These are phyloP conservation scores for Rhodamnia rubescens DNA, from an alignment of 345 rosid genomes.

Conservation along the genomic window DNA sequence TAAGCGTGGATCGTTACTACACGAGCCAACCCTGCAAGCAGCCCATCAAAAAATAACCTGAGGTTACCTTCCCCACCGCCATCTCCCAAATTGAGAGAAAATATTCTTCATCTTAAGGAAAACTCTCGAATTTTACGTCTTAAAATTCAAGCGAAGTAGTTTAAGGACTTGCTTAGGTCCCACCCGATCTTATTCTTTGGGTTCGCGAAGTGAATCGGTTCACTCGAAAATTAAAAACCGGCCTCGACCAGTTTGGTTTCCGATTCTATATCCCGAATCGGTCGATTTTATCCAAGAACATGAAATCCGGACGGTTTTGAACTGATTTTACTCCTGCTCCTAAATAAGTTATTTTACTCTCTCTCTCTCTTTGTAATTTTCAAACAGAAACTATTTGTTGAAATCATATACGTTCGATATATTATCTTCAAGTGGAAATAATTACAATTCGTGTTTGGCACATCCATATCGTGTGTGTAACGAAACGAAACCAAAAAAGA, in stretches of 20 bases:
- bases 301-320: neutral
- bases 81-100: too few species aligned
- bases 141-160: too few species aligned
- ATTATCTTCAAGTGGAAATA: neutral
- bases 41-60: too few species aligned
- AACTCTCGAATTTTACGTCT: too few species aligned
- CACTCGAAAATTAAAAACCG: neutral
- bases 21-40: too few species aligned
- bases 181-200: neutral
- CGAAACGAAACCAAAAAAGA: neutral
- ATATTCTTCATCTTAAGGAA: too few species aligned
- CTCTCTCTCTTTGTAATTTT: neutral
- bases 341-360: neutral
- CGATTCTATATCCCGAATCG: neutral
- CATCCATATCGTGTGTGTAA: neutral
- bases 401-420: neutral
- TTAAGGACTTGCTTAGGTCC: too few species aligned
- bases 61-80: too few species aligned
- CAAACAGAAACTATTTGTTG: rapidly evolving
- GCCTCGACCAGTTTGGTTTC: neutral
- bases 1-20: too few species aligned
- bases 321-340: neutral
- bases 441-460: neutral
- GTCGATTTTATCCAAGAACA: neutral
- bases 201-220: neutral